Conservation (phyloP, 331 rosid species). For the Quercus lobata region DNA sequence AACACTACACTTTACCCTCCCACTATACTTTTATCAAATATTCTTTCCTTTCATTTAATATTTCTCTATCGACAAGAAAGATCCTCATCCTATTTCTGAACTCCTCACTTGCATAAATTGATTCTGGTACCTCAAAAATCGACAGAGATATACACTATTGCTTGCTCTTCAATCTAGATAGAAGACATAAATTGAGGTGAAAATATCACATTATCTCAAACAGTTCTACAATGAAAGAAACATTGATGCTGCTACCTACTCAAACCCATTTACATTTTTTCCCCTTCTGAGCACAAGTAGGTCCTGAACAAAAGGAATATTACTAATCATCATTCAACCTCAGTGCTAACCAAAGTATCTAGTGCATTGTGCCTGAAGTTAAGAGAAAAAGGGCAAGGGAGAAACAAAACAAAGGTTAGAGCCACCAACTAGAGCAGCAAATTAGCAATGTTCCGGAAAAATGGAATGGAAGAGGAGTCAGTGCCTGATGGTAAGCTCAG, state of each 20-base stretch:
- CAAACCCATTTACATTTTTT: constrained; percentile 23
- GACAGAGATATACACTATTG: no score
- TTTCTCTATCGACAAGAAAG: no score
- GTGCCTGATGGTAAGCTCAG: constrained; percentile 81
- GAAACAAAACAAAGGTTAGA: constrained; percentile 21
- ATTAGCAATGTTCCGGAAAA: constrained; percentile 1
- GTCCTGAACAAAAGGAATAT: neutral
- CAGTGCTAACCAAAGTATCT: constrained; percentile 7
- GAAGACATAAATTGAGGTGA: neutral
- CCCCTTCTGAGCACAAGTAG: neutral
- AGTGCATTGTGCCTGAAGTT: neutral
- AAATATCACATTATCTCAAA: neutral
- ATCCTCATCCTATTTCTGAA: no score
- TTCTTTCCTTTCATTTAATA: no score
- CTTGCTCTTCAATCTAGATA: neutral
- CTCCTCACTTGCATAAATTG: no score
- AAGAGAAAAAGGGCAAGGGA: neutral
- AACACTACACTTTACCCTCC: no score
- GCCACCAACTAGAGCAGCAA: constrained; percentile 16
- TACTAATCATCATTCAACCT: neutral
- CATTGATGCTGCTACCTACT: neutral
- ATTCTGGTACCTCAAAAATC: no score
- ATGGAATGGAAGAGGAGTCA: constrained; percentile 18
- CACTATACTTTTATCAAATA: no score
- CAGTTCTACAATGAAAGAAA: neutral